phyloP scores from a whole-genome alignment of 1,139 yeast species.

The Diutina ranongensis region DNA sequence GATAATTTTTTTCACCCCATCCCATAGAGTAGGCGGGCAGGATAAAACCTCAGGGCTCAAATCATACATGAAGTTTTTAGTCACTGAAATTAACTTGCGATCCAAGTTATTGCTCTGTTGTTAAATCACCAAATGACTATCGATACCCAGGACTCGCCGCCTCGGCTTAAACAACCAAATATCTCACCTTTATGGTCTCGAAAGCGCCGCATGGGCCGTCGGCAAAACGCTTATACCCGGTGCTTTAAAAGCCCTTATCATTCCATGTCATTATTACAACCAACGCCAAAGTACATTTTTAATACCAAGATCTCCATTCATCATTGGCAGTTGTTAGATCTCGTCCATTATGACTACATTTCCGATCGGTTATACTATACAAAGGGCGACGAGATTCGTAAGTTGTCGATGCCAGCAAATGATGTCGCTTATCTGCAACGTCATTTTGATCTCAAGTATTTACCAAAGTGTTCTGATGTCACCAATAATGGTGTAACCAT shows the following conservation, averaged over 20 bases:
- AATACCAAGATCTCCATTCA: constrained; percentile 12
- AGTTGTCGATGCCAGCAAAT: constrained; percentile 20
- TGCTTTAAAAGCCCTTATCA: constrained; percentile 4
- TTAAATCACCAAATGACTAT: neutral
- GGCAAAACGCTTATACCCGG: neutral
- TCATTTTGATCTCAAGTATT: constrained; percentile 2
- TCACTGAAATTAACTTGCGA: neutral
- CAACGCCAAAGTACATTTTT: constrained; percentile 1
- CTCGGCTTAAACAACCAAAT: neutral
- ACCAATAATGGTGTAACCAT: neutral
- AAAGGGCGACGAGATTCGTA: constrained; percentile 20
- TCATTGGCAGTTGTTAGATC: constrained; percentile 86
- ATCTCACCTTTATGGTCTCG: neutral
- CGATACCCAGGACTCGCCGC: neutral
- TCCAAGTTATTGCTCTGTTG: neutral
- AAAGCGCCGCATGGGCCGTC: constrained; percentile 1
- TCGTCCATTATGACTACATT: constrained; percentile 36
- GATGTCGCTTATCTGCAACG: neutral
- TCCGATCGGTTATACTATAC: constrained; percentile 24
- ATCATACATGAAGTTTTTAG: neutral
- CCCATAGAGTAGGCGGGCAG: no score
- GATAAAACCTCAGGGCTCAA: neutral
- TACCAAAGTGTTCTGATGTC: constrained; percentile 1
- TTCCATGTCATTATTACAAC: neutral
- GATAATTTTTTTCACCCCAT: no score